These are phyloP conservation scores for Dactylellina haptotyla DNA, from an alignment of 2,329 filamentous ascomycete genomes.

Conservation along the genomic window DNA sequence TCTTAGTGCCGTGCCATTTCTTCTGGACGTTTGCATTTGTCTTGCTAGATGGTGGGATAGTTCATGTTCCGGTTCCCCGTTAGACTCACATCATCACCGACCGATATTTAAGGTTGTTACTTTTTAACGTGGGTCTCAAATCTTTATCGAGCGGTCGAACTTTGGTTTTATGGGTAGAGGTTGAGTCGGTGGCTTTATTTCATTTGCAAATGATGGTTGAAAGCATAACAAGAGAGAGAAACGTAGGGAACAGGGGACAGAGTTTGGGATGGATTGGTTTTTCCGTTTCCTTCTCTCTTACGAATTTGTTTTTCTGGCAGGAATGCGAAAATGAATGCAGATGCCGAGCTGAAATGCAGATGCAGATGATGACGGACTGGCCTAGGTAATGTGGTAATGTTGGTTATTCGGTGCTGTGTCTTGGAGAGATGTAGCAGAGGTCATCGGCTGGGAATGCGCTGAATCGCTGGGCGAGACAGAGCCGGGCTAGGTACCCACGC, in stretches of 20 bases:
- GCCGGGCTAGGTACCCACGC: slow-evolving; percentile 15
- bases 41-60: background rate
- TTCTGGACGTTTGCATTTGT: slow-evolving; percentile 50
- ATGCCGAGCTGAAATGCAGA: background rate
- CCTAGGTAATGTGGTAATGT: too few relatives aligned
- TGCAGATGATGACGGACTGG: background rate
- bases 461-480: too few relatives aligned
- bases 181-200: too few relatives aligned
- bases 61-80: slow-evolving; percentile 41
- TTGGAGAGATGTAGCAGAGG: background rate
- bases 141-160: too few relatives aligned
- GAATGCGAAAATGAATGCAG: slow-evolving; percentile 14
- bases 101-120: too few relatives aligned
- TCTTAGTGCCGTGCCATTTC: background rate
- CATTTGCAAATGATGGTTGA: too few relatives aligned
- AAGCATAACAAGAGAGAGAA: slow-evolving; percentile 10
- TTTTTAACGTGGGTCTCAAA: background rate
- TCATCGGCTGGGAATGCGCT: background rate
- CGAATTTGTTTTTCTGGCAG: too few relatives aligned
- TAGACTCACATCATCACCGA: background rate
- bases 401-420: too few relatives aligned
- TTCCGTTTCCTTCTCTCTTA: too few relatives aligned
- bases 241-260: too few relatives aligned
- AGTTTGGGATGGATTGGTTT: too few relatives aligned
- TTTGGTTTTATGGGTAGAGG: too few relatives aligned